phyloP scores from a whole-genome alignment of 805 yeast genomes.

The Zygotorulaspora sp. region DNA sequence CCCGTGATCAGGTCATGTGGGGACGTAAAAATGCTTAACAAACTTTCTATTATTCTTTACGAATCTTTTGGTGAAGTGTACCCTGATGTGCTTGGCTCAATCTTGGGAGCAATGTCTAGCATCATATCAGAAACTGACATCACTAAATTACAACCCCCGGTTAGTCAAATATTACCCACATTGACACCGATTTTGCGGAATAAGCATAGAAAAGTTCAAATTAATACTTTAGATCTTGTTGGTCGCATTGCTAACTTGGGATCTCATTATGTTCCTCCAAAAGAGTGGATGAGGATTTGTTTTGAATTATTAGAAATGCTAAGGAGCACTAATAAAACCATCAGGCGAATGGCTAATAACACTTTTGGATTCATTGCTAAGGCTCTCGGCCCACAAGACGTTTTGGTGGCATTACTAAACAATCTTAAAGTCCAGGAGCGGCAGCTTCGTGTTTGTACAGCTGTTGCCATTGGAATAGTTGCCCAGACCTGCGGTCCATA shows the following conservation, averaged over 20 bases:
- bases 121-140: constrained; percentile 60
- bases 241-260: constrained; percentile 78
- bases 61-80: constrained; percentile 93
- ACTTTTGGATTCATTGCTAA: constrained; percentile 89
- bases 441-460: constrained; percentile 92
- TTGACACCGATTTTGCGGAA: constrained; percentile 88
- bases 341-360: constrained; percentile 78
- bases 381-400: constrained; percentile 96
- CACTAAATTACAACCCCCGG: constrained; percentile 68
- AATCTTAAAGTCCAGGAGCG: constrained; percentile 91
- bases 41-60: constrained; percentile 69
- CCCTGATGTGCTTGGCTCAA: constrained; percentile 89
- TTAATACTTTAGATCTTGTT: constrained; percentile 68
- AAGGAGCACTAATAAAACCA: constrained; percentile 70
- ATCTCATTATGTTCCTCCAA: constrained; percentile 77
- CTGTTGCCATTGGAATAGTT: constrained; percentile 95
- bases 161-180: constrained; percentile 77
- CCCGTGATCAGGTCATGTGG: constrained; percentile 62
- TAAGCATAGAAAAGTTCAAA: constrained; percentile 87
- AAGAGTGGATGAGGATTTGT: constrained; percentile 97
- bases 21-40: constrained; percentile 57
- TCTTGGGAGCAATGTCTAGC: constrained; percentile 62
- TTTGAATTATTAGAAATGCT: constrained; percentile 86
- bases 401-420: constrained; percentile 73
- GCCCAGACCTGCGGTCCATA: constrained; percentile 92